These are phyloP conservation scores for Globisporangium irregulare DNA, from an alignment of 352 stramenopile genomes.

Conservation along the genomic window DNA sequence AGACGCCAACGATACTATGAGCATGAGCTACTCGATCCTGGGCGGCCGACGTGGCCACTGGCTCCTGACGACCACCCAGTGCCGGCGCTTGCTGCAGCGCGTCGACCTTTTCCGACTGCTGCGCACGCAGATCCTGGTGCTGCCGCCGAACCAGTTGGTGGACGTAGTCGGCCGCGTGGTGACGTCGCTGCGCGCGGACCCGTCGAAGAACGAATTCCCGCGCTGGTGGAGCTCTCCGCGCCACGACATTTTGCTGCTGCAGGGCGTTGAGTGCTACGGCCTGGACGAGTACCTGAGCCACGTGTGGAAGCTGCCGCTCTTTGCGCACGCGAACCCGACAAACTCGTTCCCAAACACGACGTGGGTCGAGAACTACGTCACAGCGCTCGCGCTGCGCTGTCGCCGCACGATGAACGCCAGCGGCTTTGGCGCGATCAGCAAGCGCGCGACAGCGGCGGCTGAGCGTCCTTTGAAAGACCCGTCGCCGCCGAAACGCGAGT, in stretches of 20 bases:
- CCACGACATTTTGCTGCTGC: constrained; percentile 78
- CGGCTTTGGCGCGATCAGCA: neutral
- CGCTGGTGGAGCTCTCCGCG: constrained; percentile 72
- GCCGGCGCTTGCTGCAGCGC: constrained; percentile 62
- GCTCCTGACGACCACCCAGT: constrained; percentile 55
- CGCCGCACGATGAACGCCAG: constrained; percentile 28
- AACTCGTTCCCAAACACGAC: constrained; percentile 46
- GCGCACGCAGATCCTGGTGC: constrained; percentile 62
- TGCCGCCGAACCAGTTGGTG: constrained; percentile 59
- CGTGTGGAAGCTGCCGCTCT: constrained; percentile 70
- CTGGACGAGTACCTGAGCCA: constrained; percentile 64
- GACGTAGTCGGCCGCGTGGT: constrained; percentile 57
- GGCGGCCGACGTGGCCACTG: constrained; percentile 61
- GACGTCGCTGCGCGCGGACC: constrained; percentile 20
- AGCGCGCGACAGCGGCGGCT: constrained; percentile 11
- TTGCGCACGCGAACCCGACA: constrained; percentile 39
- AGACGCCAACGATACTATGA: constrained; percentile 8
- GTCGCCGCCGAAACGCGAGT: constrained; percentile 16
- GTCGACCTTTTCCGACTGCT: constrained; percentile 80
- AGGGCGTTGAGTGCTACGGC: constrained; percentile 81
- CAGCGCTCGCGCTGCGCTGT: constrained; percentile 32
- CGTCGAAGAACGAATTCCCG: constrained; percentile 33
- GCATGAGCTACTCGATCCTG: constrained; percentile 51
- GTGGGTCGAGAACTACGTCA: constrained; percentile 83
- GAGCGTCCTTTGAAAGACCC: constrained; percentile 9